Evolutionary conservation across 768 basidiomycete species (phyloP), one percentile per base, ranked within the genome.

Genomic region (Rhodotorula paludigena): DNA sequence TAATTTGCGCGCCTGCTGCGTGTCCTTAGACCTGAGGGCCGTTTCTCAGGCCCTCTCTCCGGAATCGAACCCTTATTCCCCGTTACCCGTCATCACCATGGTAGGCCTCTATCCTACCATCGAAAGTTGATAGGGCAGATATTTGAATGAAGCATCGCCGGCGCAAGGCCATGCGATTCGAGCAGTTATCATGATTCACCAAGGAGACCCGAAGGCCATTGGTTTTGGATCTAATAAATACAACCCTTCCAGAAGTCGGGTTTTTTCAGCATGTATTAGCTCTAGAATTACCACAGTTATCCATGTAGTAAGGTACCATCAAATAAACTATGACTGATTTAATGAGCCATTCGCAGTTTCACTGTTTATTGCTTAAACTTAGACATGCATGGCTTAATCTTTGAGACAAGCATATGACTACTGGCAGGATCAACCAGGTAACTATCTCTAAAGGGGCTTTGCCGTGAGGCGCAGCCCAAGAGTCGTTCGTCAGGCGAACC

Each of bases 351-450:
- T 86, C 82, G 83, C 85, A 84, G 85, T 86, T 86, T 86, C 85
- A 85, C 85, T 81, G 83, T 85, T 85, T 80, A 84, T 82, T 80
- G 83, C 84, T 84, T 85, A 84, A 84, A 86, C 85, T 86, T 85
- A 82, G 85, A 85, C 85, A 85, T 86, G 85, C 85, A 86, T 86
- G 85, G 84, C 85, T 86, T 86, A 85, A 85, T 86, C 85, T 85
- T 85, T 85, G 85, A 85, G 85, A 85, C 85, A 86, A 86, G 85
- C 85, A 86, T 86, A 86, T 85, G 84, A 86, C 85, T 86, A 86
- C 85, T 86, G 84, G 86, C 85, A 86, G 85, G 84, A 86, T 86
- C 85, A 86, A 86, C 85, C 85, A 86, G 86, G 84, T 86, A 85
- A 85, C 85, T 85, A 85, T 81, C 58, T 58, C 64, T 32, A 33